Base-by-base conservation (phyloP, 2,329 filamentous ascomycete genomes). In the Fusarium tjaetaba region DNA sequence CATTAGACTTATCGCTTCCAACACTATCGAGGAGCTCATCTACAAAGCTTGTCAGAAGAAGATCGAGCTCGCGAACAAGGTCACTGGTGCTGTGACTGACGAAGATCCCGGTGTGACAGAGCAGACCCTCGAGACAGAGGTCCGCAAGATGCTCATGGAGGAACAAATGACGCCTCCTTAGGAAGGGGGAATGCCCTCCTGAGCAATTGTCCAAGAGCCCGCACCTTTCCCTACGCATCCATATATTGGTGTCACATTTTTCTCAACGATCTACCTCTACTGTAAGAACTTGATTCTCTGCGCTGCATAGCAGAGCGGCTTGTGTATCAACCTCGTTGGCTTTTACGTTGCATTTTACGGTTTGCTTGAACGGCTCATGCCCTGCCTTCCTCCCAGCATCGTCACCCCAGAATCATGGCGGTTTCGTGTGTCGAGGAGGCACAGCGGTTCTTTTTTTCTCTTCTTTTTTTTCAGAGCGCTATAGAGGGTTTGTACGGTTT, bases 1-100 rank as follows among this genome's bases (percentile, higher is more conserved):
- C 45, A 91, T 97, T 45, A 88, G 95, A 36, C 87, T 99, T 2
- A 92, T 99, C 61, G 93, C 93, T 0, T 88, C 88, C 64, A 89
- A 88, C 64, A 97, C 96, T 0, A 94, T 99, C 34, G 96, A 99
- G 82, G 95, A 98, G 83, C 92, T 97, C 68, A 97, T 99, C 59
- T 93, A 96, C 82, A 92, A 93, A 51, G 90, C 98, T 1, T 97
- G 96, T 43, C 90, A 96, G 83, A 97, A 95, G 77, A 99, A 99
- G 85, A 87, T 99, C 65, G 94, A 94, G 78, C 89, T 99, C 32
- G 96, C 98, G 4, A 85, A 87, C 79, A 86, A 87, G 78, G 87
- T 89, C 55, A 88, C 86, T 11, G 86, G 86, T 26, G 82, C 78
- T 3, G 70, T 78, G 30, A 79, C 77, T 13, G 81, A 83, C 26